phyloP scores from a whole-genome alignment of 805 yeast genomes.

The Blastobotrys mokoenaii region DNA sequence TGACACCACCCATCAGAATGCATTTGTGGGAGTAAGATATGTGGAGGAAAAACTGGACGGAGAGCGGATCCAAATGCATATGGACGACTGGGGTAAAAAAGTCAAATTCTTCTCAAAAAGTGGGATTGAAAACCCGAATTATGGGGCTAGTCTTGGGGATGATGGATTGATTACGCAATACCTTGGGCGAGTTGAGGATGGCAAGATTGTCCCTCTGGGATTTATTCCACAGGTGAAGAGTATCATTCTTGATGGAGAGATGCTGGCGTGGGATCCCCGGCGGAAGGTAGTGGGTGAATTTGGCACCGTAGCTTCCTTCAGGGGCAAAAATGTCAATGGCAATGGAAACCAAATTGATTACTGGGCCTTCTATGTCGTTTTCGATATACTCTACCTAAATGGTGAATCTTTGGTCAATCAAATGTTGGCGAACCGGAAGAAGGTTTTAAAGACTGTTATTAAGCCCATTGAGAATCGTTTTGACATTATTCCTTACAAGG shows the following conservation, averaged over 20 bases:
- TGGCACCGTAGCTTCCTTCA: slow-evolving; percentile 44
- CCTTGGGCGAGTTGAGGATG: slow-evolving; percentile 40
- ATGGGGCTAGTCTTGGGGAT: too few species aligned
- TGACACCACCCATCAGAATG: slow-evolving; percentile 12
- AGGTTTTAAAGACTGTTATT: slow-evolving; percentile 38
- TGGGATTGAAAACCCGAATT: slow-evolving; percentile 49
- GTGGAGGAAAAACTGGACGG: slow-evolving; percentile 94
- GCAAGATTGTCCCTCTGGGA: slow-evolving; percentile 37
- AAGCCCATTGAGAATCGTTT: slow-evolving; percentile 30
- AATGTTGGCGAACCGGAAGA: slow-evolving; percentile 50
- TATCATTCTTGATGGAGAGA: slow-evolving; percentile 78
- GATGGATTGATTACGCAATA: slow-evolving; percentile 28
- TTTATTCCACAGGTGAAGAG: slow-evolving; percentile 34
- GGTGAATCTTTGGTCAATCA: slow-evolving; percentile 49
- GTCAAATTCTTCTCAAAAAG: slow-evolving; percentile 55
- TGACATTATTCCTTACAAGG: slow-evolving; percentile 25
- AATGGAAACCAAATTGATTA: not conserved
- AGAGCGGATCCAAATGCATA: slow-evolving; percentile 76
- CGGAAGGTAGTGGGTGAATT: slow-evolving; percentile 55
- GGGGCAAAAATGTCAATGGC: not conserved
- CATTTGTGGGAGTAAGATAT: slow-evolving; percentile 37
- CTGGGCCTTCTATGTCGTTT: slow-evolving; percentile 38
- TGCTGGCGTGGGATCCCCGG: slow-evolving; percentile 73
- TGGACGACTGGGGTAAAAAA: slow-evolving; percentile 36
- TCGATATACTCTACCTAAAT: slow-evolving; percentile 68